phyloP scores from a whole-genome alignment of 768 basidiomycete species.

The Mycena maculata region DNA sequence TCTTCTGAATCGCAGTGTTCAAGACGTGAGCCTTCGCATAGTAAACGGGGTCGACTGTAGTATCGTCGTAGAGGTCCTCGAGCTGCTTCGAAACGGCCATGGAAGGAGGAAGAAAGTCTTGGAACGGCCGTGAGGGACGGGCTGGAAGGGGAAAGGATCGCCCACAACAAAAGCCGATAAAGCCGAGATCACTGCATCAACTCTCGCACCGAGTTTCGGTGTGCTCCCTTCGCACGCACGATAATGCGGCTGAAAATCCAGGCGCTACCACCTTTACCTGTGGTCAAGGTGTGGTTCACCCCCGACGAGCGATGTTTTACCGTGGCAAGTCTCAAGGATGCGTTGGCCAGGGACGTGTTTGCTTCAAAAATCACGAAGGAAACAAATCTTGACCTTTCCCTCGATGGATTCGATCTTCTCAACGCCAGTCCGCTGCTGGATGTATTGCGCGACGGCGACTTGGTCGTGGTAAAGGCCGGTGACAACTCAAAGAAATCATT shows the following conservation, averaged over 20 bases:
- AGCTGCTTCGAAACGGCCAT: slow-evolving; percentile 18
- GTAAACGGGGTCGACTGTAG: slow-evolving; percentile 64
- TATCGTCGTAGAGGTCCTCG: slow-evolving; percentile 37
- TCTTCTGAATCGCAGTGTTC: slow-evolving; percentile 71
- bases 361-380: slow-evolving; percentile 32
- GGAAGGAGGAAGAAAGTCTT: slow-evolving; percentile 13
- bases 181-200: background rate
- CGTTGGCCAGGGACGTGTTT: slow-evolving; percentile 50
- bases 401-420: slow-evolving; percentile 64
- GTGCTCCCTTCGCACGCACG: background rate
- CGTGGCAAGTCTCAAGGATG: slow-evolving; percentile 52
- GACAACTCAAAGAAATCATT: background rate
- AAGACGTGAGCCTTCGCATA: slow-evolving; percentile 67
- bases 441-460: slow-evolving; percentile 62
- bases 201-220: background rate
- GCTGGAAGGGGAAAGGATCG: too few relatives aligned
- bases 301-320: slow-evolving; percentile 44
- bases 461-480: slow-evolving; percentile 50
- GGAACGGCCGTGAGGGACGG: background rate
- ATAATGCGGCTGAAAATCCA: slow-evolving; percentile 66
- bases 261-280: slow-evolving; percentile 58
- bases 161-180: background rate
- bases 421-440: slow-evolving; percentile 48
- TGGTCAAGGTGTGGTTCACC: slow-evolving; percentile 65
- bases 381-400: slow-evolving; percentile 43